Evolutionary conservation across 129 eudicot genomes (phyloP), one percentile per base, ranked within the genome.

Genomic region (Rutidosis leptorrhynchoides): DNA sequence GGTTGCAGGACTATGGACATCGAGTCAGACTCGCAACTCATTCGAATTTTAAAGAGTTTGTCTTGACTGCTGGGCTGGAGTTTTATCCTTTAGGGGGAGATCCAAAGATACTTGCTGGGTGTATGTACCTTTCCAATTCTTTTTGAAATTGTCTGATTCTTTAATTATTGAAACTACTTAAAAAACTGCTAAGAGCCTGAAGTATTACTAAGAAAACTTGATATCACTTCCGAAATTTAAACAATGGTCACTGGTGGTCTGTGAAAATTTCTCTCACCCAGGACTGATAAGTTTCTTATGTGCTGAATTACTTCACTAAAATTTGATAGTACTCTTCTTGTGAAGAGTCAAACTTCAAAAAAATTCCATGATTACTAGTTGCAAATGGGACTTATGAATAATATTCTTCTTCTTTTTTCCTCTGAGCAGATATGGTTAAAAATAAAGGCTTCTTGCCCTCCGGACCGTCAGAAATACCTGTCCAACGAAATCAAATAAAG

Each of bases 391-490:
- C 14, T 62, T 29, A 45, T 78, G 16, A 60, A 22, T 73, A n/a
- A n/a, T n/a, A n/a, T 62, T n/a, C n/a, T n/a, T n/a, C n/a, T n/a
- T n/a, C n/a, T n/a, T n/a, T n/a, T 48, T 22, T 40, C 24, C 26
- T 32, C 56, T 35, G 32, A 35, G 81, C 84, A 94, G 99, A 89
- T 60, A 89, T 94, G 99, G 99, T 94, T 23, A 94, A 93, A 69
- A 89, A 94, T 83, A 94, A 94, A 78, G 99, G 99, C 19, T 94
- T 94, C 69, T 83, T 94, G 81, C 99, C 99, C 27, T 94, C 99
- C 35, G 95, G 97, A 60, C 99, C 99, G 66, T 94, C 99, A 67
- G 99, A 94, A 65, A 94, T 94, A 54, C 86, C 95, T 64, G 77
- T 81, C 63, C 99, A 94, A 64, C 78, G 99, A 55, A 84, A 79